A percentile compares a stretch with the other conserved stretches of the same genome.
phyloP scores from a whole-genome alignment of 2,329 filamentous ascomycete genomes.

The Elsinoe arachidis region DNA sequence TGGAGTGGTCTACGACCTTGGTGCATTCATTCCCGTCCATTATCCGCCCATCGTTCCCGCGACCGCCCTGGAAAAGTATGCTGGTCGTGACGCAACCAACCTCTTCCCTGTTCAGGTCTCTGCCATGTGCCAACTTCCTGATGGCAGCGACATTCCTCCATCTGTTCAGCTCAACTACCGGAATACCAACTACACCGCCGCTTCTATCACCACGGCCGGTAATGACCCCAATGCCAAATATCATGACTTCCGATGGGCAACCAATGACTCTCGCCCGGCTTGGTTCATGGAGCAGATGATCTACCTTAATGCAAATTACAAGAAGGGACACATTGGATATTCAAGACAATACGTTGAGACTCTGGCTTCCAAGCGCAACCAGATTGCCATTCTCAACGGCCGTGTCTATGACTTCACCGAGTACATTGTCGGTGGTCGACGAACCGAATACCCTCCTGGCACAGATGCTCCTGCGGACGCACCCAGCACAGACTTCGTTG shows the following conservation, averaged over 20 bases:
- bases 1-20: constrained; percentile 80
- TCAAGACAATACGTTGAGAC: constrained; percentile 66
- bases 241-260: constrained; percentile 85
- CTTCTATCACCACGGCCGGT: constrained; percentile 54
- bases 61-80: constrained; percentile 66
- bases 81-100: constrained; percentile 73
- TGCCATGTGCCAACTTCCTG: constrained; percentile 72
- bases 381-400: constrained; percentile 69
- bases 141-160: constrained; percentile 56
- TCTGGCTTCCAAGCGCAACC: constrained; percentile 55
- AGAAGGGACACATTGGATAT: constrained; percentile 82
- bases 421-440: constrained; percentile 69
- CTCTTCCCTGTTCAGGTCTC: constrained; percentile 94
- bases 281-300: constrained; percentile 91
- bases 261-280: constrained; percentile 71
- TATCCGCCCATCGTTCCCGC: constrained; percentile 61
- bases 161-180: constrained; percentile 80
- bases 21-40: constrained; percentile 62
- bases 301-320: constrained; percentile 66
- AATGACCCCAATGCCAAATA: constrained; percentile 69
- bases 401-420: constrained; percentile 83
- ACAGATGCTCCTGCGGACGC: constrained; percentile 38
- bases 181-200: constrained; percentile 63
- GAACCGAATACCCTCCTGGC: constrained; percentile 49
- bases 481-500: constrained; percentile 69